Conservation (phyloP, 1,284 basidiomycete genomes). For the Trametes pubescens region DNA sequence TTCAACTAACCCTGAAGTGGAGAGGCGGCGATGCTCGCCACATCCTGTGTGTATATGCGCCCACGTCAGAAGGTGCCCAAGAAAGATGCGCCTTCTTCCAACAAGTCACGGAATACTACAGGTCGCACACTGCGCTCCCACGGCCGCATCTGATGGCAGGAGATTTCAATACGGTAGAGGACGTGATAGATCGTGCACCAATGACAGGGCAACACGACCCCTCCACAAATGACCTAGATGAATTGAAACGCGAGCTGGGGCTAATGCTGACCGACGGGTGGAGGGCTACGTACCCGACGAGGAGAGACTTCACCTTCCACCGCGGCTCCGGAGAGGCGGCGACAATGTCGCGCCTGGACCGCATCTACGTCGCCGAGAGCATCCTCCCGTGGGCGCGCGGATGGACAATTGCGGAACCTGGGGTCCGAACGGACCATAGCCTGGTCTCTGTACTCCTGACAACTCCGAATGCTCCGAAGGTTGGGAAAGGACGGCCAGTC, state of each 20-base stretch:
- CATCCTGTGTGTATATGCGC: conserved; percentile 47
- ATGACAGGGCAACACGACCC: conserved; percentile 34
- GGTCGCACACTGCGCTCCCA: too few species aligned
- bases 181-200: conserved; percentile 16
- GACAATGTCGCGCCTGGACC: conserved; percentile 44
- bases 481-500: background rate
- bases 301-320: conserved; percentile 40
- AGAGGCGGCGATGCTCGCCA: conserved; percentile 23
- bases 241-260: conserved; percentile 11
- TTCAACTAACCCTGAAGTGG: conserved; percentile 25
- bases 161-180: conserved; percentile 54
- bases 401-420: conserved; percentile 36
- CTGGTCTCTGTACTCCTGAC: conserved; percentile 36
- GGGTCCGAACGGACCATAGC: conserved; percentile 18
- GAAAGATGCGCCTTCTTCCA: conserved; percentile 52
- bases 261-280: conserved; percentile 45
- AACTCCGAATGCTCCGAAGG: background rate
- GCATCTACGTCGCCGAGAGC: conserved; percentile 43
- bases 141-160: conserved; percentile 49
- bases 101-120: conserved; percentile 17
- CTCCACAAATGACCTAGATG: background rate
- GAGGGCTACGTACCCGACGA: conserved; percentile 41
- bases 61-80: conserved; percentile 37
- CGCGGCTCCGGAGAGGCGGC: conserved; percentile 7
- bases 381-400: conserved; percentile 26